phyloP scores from a whole-genome alignment of 768 basidiomycete genomes.

The Termitomyces eurrhizus region DNA sequence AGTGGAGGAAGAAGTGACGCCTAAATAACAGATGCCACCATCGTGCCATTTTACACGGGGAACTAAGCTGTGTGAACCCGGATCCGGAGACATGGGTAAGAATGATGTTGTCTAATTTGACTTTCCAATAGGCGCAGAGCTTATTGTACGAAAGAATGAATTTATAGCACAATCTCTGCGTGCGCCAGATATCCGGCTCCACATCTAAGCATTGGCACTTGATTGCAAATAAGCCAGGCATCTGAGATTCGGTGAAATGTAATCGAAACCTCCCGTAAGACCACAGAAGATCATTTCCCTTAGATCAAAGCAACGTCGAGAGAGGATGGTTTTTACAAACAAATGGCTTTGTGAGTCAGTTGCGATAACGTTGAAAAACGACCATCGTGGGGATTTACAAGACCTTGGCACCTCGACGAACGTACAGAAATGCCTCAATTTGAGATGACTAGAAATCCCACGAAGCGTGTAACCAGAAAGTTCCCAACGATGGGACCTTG shows the following conservation, averaged over 20 bases:
- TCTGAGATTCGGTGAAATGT: neutral
- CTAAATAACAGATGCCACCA: neutral
- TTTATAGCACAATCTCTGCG: neutral
- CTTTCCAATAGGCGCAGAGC: constrained; percentile 1
- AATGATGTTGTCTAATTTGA: neutral
- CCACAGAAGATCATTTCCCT: neutral
- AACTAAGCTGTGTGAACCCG: constrained; percentile 1
- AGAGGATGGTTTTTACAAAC: no score
- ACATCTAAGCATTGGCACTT: neutral
- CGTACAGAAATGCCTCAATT: constrained; percentile 1
- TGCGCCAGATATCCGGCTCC: no score
- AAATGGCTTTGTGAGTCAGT: neutral
- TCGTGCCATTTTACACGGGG: neutral
- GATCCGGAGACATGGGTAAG: constrained; percentile 1
- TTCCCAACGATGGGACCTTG: constrained; percentile 15
- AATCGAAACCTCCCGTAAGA: neutral
- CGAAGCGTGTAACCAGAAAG: constrained; percentile 2
- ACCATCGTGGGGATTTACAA: neutral
- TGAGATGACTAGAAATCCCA: neutral
- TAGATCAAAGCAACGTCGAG: neutral
- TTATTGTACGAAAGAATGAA: neutral
- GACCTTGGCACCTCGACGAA: neutral
- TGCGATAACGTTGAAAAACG: neutral
- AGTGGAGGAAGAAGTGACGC: neutral
- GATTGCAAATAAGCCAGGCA: neutral